Base-by-base conservation (phyloP, 2,329 filamentous ascomycete genomes). In the Grosmannia huntii region DNA sequence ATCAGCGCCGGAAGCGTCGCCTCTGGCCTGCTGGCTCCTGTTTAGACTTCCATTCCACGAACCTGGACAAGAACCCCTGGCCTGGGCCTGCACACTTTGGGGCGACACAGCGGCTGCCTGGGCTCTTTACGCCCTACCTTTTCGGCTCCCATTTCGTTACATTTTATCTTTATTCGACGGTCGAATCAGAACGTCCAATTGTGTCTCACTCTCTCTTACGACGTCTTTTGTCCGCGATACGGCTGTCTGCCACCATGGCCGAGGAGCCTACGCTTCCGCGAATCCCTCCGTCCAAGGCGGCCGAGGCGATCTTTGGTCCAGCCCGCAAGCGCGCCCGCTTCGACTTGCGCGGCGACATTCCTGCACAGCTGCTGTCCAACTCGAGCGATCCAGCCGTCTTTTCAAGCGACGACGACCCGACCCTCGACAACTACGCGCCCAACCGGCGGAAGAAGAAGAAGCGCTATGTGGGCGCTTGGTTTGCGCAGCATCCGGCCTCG, bases 371-470 rank as follows among this genome's bases (percentile, higher is more conserved):
- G 44, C 72, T 79, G 62, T 75, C 76, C 66, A 82, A 83, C 66
- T 88, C 84, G 23, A 88, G 86, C 66, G 86, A 89, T 65, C 84
- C 85, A 4, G 78, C 83, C 54, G 69, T 88, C 28, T 89, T 89
- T 69, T 88, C 84, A 4, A 85, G 83, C 67, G 86, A 89, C 60
- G 85, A 88, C 65, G 85, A 87, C 59, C 82, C 83, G 3, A 79
- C 80, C 1, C 68, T 84, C 53, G 83, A 87, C 60, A 85, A 85
- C 64, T 87, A 87, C 65, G 72, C 75, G 27, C 50, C 59, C 5
- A 59, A 56, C 33, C 72, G 75, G 1, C 73, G 76, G 28, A 75
- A 77, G 62, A 77, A 79, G 60, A 89, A 87, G 72, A 77, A 75
- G 64, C 77, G 80, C 54, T 84, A 85, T 61, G 72, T 81, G 50